Percentiles rank a stretch among this genome's conserved stretches.
These are phyloP conservation scores for Pleurotus djamor DNA, from an alignment of 768 basidiomycete species.

Conservation along the genomic window DNA sequence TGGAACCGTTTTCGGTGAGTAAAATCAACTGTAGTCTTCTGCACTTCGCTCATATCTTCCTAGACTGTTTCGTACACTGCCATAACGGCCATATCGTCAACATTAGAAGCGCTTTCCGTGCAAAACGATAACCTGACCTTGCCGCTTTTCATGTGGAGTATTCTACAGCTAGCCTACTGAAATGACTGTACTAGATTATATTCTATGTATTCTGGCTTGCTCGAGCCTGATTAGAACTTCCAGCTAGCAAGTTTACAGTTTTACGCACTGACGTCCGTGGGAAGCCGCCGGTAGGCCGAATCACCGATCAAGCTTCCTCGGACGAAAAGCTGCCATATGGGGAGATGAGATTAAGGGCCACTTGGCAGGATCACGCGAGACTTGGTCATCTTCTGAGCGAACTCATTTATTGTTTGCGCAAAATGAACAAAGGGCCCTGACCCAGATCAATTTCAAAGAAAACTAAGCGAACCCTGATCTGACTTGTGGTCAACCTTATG, in stretches of 20 bases:
- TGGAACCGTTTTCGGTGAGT: conserved; percentile 78
- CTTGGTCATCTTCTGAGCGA: too few species aligned
- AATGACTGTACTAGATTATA: conserved; percentile 1
- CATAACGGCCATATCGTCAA: conserved; percentile 60
- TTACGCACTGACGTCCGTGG: conserved; percentile 4
- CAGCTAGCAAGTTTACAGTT: background rate
- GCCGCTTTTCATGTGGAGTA: conserved; percentile 95
- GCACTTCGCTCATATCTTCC: conserved; percentile 1
- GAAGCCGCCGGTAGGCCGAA: conserved; percentile 3
- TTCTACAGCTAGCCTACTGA: conserved; percentile 59
- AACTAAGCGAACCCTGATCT: background rate
- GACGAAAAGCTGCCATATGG: background rate
- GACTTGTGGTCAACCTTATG: background rate
- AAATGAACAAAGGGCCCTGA: background rate
- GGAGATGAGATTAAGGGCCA: background rate
- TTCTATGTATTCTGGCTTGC: background rate
- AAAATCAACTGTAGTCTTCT: background rate
- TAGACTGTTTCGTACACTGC: conserved; percentile 68
- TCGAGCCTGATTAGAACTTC: background rate
- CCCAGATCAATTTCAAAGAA: background rate
- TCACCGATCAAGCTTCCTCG: conserved; percentile 4
- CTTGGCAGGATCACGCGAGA: background rate
- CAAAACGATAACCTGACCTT: conserved; percentile 98
- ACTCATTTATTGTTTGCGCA: background rate
- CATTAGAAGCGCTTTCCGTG: conserved; percentile 88